Base-by-base conservation (phyloP, 2,329 filamentous ascomycete species). In the Arthrobotrys conoides region DNA sequence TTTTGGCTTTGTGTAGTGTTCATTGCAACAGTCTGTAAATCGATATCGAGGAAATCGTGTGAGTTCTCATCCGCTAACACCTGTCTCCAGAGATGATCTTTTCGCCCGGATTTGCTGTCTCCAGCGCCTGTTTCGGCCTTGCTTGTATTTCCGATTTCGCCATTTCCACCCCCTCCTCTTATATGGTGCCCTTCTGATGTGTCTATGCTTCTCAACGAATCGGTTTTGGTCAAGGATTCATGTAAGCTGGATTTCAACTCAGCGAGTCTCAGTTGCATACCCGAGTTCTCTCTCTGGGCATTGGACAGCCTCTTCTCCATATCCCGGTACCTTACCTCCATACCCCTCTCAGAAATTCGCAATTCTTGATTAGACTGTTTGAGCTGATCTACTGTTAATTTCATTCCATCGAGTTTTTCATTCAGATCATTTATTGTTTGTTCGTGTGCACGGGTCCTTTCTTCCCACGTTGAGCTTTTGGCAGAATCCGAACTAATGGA, bases 231-330 rank as follows among this genome's bases (percentile, higher is more conserved):
- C 51, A 44, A 30, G 12, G 30, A 49, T 9, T 63, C 59, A 22
- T 72, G 55, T 8, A 70, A 10, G 22, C 55, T 69, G 8, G 75
- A 78, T 57, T 69, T 77, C 12, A 78, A 18, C 27, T 78, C 64
- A 1, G 68, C 68, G 14, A 78, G 44, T 46, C 68, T 55, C 20
- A 68, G n/a, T 46, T 78, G 75, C 36, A 78, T 65, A 9, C 68
- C 53, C 14, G 55, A 49, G 24, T 78, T 78, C 33, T 78, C 75
- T 33, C 75, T 63, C 22, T 78, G 75, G n/a, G 68, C 61, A 33
- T 64, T 78, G 22, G 22, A 49, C 20, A 78, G 55, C 18, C 55
- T 66, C 24, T 27, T 72, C 27, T 71, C 68, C 36, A 78, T 33
- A 41, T 78, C 75, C 51, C 64, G 49, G 38, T 38, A 68, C 30